Base-by-base conservation (phyloP, 805 yeast species). In the Ascoidea rubescens region DNA sequence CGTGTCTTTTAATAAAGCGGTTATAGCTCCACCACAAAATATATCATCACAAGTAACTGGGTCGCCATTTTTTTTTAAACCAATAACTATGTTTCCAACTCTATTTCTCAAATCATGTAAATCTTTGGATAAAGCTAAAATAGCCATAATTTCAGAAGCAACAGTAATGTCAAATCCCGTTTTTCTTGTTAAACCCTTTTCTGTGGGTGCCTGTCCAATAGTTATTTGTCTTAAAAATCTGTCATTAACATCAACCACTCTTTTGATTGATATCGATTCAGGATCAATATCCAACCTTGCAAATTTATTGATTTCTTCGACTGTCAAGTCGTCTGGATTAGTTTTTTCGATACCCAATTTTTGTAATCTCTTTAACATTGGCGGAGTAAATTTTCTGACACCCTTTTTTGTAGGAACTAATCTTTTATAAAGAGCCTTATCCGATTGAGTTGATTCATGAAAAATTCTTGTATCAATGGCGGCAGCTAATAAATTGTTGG, bases 391-490 rank as follows among this genome's bases (percentile, higher is more conserved):
- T 56, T 71, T 73, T 64, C 96, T 78, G 52, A 69, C 71, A 48
- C 96, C 96, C 64, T 84, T 85, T 67, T 86, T 86, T 54, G 76
- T 76, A 4, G 97, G 96, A 46, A 90, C 93, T 55, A 91, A 74
- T 66, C 97, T 79, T 62, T 80, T 82, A 72, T 82, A 90, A 59
- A 91, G 79, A 14, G 89, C 87, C 44, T 73, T 74, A 64, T 87
- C 88, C 56, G 77, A 67, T 65, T 89, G 95, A 7, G 96, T 84
- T 56, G 73, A 63, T 71, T 91, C 98, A 67, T 91, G 98, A 79
- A 91, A 91, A 79, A 90, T 87, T 70, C 98, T 83, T 5, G 98
- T 88, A 69, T 91, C 98, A 56, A 91, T 83, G 37, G 98, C 98
- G 50, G 98, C 97, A 55, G 96, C 96, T 56, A 91, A 75, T 63